Evolutionary conservation across 768 basidiomycete species (phyloP), one percentile per base, ranked within the genome.

Genomic region (Boletus reticuloceps): DNA sequence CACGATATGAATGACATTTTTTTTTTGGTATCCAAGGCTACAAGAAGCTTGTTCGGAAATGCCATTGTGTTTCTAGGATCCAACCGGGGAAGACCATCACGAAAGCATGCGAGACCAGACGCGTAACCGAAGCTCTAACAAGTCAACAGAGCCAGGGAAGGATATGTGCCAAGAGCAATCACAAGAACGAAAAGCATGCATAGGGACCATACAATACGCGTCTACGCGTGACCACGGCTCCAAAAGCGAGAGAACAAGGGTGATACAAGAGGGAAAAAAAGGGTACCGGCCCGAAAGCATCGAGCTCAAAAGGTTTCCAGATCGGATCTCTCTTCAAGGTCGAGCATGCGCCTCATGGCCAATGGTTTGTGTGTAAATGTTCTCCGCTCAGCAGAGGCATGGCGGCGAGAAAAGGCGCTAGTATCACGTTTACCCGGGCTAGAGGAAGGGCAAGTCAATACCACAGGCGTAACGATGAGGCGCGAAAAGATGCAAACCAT

Each of bases 241-340:
- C 38, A 13, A 47, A 58, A 29, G 31, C 29, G 31, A 27, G 31
- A 27, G 41, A 22, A 14, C 11, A 40, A n/a, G 10, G 10, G 40
- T 2, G 29, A 29, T 29, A 29, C 29, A 29, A 29, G 9, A 25
- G 22, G 27, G 27, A 25, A 12, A 47, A 22, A 22, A 39, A 10
- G n/a, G 20, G 45, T 5, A 38, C 50, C 39, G 17, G 50, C 20
- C 38, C 6, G 11, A 8, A 39, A 45, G n/a, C n/a, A 19, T 42
- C 27, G 16, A 37, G 39, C 16, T 59, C 40, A 62, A 11, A 68
- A 2, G 56, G 56, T 0, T 56, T 55, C 64, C 60, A 65, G 1
- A 45, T 62, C 54, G 4, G 31, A 48, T 43, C 53, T 58, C 25
- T 16, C 56, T 27, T 50, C 39, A 1, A 31, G 25, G 42, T 52